Evolutionary conservation across 306 rosid genomes (phyloP), one percentile per base, ranked within the genome.

Genomic region (Prunus mongolica): DNA sequence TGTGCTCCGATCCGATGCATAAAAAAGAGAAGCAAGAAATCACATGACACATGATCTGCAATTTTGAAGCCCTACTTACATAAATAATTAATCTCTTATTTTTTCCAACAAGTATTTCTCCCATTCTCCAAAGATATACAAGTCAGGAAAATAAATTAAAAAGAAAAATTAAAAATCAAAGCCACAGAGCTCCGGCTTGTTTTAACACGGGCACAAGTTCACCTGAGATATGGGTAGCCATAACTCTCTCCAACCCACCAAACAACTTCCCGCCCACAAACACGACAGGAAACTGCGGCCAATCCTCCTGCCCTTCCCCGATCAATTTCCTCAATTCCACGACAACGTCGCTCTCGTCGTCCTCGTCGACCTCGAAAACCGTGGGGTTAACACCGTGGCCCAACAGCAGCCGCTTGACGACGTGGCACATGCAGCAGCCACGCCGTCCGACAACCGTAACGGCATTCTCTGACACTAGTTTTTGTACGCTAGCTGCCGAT

Each of bases 161-260:
- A 46, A 60, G 5, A 5, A 1, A 24, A 34, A 28, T 49, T 1
- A 4, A n/a, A 2, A 12, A 12, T 89, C 88, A 94, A 74, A 94
- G 98, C 98, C 98, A 94, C 77, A 94, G 75, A 76, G 98, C 98
- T 13, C 98, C 98, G 7, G 97, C 98, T 20, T 90, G 86, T 79
- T 89, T 94, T 13, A 94, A 77, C 22, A 91, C 86, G 15, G 98
- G 98, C 20, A 90, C 89, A 80, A 95, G 78, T 77, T 95, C 98
- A 67, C 96, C 97, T 12, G 98, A 89, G 27, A 95, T 95, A 82
- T 95, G 97, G 55, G 88, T 78, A 18, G 92, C 90, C 93, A 95
- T 95, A 6, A 95, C 96, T 64, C 84, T 88, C 57, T 95, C 98
- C 87, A 95, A 84, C 20, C 97, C 98, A 12, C 98, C 98, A 41